Conservation (phyloP, 1,139 yeast species). For the Debaryomycetaceae sp. region DNA sequence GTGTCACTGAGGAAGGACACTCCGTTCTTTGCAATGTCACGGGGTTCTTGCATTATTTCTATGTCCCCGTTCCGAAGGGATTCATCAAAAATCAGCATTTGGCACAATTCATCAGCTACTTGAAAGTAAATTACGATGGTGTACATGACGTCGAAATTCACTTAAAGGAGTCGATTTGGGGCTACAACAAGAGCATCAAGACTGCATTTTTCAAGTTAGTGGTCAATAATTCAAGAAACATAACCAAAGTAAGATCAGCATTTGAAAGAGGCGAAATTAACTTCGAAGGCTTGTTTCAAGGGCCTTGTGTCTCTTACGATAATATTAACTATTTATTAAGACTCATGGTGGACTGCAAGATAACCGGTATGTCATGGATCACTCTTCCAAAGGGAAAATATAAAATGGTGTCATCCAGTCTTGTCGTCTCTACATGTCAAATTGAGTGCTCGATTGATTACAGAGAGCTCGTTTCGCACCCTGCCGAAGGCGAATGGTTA, state of each 20-base stretch:
- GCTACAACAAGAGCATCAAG: slow-evolving; percentile 75
- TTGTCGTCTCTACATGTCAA: slow-evolving; percentile 73
- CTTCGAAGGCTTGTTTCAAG: slow-evolving; percentile 58
- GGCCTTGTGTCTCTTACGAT: slow-evolving; percentile 72
- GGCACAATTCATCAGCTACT: slow-evolving; percentile 42
- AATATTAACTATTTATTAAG: slow-evolving; percentile 83
- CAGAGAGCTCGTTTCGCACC: slow-evolving; percentile 68
- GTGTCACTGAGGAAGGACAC: slow-evolving; percentile 83
- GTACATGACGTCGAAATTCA: slow-evolving; percentile 61
- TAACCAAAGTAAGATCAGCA: slow-evolving; percentile 66
- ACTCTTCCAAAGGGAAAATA: slow-evolving; percentile 80
- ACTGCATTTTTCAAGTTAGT: slow-evolving; percentile 76
- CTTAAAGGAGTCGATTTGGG: slow-evolving; percentile 89
- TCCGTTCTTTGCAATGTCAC: slow-evolving; percentile 87
- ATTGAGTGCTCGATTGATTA: slow-evolving; percentile 73
- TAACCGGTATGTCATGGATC: slow-evolving; percentile 97
- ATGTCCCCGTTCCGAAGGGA: slow-evolving; percentile 86
- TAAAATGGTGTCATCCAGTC: slow-evolving; percentile 30
- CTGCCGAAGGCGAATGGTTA: slow-evolving; percentile 92
- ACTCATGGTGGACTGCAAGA: slow-evolving; percentile 87
- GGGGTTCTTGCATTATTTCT: slow-evolving; percentile 86
- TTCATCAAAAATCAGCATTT: slow-evolving; percentile 57
- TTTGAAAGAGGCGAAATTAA: slow-evolving; percentile 84
- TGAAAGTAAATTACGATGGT: slow-evolving; percentile 53
- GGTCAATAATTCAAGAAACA: slow-evolving; percentile 60